Evolutionary conservation across 495 filamentous ascomycete genomes (phyloP).

Genomic region (Aspergillus mulundensis): DNA sequence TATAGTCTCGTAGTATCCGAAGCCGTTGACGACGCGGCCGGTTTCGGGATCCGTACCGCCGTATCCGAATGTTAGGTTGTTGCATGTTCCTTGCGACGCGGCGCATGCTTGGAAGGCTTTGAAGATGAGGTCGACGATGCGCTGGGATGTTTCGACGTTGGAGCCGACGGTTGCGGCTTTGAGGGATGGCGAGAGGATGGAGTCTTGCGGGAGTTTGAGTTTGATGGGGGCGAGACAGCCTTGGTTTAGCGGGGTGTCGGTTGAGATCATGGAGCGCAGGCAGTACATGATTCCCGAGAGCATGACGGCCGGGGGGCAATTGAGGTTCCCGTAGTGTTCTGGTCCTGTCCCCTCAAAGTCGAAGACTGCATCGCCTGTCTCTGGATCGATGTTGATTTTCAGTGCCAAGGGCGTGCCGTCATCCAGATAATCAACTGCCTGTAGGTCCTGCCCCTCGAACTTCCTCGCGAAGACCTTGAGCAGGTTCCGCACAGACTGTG

Average conservation of each 20-base stretch:
- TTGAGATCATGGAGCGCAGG: constrained; percentile 67
- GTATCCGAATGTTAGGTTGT: constrained; percentile 53
- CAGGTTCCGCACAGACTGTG: too few species aligned
- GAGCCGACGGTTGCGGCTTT: constrained; percentile 77
- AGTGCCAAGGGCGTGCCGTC: background rate
- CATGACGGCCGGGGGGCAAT: constrained; percentile 84
- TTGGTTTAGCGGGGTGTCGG: constrained; percentile 93
- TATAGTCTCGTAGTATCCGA: constrained; percentile 72
- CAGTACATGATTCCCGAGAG: constrained; percentile 56
- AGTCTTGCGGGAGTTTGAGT: constrained; percentile 73
- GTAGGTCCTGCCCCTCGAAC: background rate
- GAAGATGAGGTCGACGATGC: constrained; percentile 85
- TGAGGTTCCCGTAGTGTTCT: constrained; percentile 86
- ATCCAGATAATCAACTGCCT: background rate
- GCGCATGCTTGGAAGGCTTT: constrained; percentile 69
- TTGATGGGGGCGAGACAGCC: constrained; percentile 81
- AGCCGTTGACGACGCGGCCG: constrained; percentile 47
- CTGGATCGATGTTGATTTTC: constrained; percentile 64
- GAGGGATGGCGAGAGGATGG: constrained; percentile 76
- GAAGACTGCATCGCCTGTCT: constrained; percentile 75
- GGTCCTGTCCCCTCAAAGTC: constrained; percentile 81
- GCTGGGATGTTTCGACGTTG: constrained; percentile 56
- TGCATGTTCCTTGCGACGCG: constrained; percentile 79
- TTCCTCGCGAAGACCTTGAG: constrained; percentile 53
- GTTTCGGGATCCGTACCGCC: constrained; percentile 25